Percentiles rank a stretch among this genome's conserved stretches.
These are phyloP conservation scores for Rossbeevera mucosa DNA, from an alignment of 768 basidiomycete species.

Conservation along the genomic window DNA sequence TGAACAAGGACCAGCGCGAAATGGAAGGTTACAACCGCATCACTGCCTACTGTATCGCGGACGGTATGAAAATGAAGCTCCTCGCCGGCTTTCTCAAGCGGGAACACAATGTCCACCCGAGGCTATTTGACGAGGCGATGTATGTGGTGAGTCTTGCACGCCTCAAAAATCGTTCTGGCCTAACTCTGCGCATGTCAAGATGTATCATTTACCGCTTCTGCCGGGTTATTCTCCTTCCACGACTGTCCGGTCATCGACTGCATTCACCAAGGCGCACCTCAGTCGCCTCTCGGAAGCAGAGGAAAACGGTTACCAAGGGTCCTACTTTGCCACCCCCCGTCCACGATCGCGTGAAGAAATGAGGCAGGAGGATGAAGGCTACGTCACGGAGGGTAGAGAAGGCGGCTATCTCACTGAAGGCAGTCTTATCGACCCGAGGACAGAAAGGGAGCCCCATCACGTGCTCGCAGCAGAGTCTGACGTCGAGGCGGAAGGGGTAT, in stretches of 20 bases:
- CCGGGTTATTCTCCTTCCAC: slow-evolving; percentile 86
- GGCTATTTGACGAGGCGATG: slow-evolving; percentile 89
- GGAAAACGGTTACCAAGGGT: slow-evolving; percentile 83
- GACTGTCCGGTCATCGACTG: slow-evolving; percentile 80
- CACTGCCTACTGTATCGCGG: slow-evolving; percentile 87
- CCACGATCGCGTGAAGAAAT: slow-evolving; percentile 19
- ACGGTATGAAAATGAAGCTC: slow-evolving; percentile 79
- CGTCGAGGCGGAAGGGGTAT: slow-evolving; percentile 3
- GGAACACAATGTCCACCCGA: slow-evolving; percentile 84
- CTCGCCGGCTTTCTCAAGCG: slow-evolving; percentile 83
- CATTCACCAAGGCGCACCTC: slow-evolving; percentile 54
- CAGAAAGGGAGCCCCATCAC: slow-evolving; percentile 1
- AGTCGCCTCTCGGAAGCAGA: slow-evolving; percentile 80
- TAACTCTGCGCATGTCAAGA: slow-evolving; percentile 38
- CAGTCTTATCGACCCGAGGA: slow-evolving; percentile 12
- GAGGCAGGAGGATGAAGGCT: slow-evolving; percentile 19
- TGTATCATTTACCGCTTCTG: slow-evolving; percentile 87
- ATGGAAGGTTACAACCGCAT: slow-evolving; percentile 76
- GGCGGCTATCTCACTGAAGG: slow-evolving; percentile 56
- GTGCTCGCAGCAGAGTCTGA: slow-evolving; percentile 8
- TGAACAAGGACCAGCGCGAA: slow-evolving; percentile 82
- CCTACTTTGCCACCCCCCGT: slow-evolving; percentile 55
- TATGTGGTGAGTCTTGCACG: slow-evolving; percentile 65
- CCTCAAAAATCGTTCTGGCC: not conserved
- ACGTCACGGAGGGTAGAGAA: slow-evolving; percentile 34